Evolutionary conservation across 768 basidiomycete species (phyloP), one percentile per base, ranked within the genome.

Genomic region (Xerocomus spinulosus): DNA sequence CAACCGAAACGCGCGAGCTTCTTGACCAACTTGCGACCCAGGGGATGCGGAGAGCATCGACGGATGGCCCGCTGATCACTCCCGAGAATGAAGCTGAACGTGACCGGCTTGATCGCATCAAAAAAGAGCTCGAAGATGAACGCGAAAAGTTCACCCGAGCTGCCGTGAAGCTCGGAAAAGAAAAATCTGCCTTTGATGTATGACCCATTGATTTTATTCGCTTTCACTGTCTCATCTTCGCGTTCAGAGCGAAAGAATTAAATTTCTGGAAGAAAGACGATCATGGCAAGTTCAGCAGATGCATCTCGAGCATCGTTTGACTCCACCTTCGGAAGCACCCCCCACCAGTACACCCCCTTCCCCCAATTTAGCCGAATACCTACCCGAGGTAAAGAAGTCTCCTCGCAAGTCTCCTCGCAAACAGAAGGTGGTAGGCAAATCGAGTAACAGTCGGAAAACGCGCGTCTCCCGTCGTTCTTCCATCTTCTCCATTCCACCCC

Each of bases 181-280:
- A 90, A 47, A 80, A 77, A 59, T 76, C 80, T 3, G 68, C 70
- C 5, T 62, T 90, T 12, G 85, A 89, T 78, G 88, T 87, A 61
- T 37, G 48, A 49, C 47, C 25, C n/a, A 0, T 36, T 30, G n/a
- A 46, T 34, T 13, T 44, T 13, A 41, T 42, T 26, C 14, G 21
- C 23, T 18, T n/a, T n/a, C 23, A 18, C 13, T 36, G 36, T 35
- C 49, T 51, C 32, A 59, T 34, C 32, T 26, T 28, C 23, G 28
- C 21, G 37, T 33, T 42, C 54, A 89, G 87, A 77, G 76, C 9
- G 83, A 87, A 58, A 75, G 79, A 18, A 59, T 80, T 23, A 74
- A 73, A 46, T 73, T 88, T 34, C 36, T 77, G 40, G 84, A 88
- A 52, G 87, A 89, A 61, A 85, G 79, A 58, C 76, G 83, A n/a